Percentiles rank a stretch among this genome's conserved stretches.
Conservation (phyloP, 1,139 yeast genomes). For the Suhomyces terraborum region DNA sequence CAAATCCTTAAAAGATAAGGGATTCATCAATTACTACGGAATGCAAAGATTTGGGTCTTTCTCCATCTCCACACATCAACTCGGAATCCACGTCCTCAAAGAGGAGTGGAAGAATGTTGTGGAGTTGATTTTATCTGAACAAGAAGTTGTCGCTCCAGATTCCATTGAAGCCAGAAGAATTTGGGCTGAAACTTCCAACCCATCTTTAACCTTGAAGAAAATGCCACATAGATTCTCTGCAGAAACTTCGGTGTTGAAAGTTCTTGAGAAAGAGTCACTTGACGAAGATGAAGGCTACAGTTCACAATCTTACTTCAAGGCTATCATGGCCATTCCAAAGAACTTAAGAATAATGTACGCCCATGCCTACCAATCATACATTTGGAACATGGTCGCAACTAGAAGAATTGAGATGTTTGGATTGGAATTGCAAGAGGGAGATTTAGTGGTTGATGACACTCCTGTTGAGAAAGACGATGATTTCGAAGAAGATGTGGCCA, state of each 20-base stretch:
- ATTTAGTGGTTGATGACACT: conserved; percentile 59
- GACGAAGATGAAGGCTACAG: conserved; percentile 50
- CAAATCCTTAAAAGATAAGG: conserved; percentile 59
- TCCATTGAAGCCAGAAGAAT: conserved; percentile 77
- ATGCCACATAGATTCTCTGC: conserved; percentile 93
- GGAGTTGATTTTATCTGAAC: conserved; percentile 78
- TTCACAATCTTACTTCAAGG: conserved; percentile 63
- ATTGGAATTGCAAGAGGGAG: conserved; percentile 72
- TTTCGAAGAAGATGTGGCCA: conserved; percentile 64
- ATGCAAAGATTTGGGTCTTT: conserved; percentile 98
- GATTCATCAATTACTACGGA: conserved; percentile 92
- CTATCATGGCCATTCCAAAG: conserved; percentile 90
- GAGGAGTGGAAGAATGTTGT: conserved; percentile 82
- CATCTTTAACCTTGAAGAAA: conserved; percentile 59
- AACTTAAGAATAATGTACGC: conserved; percentile 92
- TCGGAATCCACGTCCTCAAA: conserved; percentile 72
- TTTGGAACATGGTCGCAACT: conserved; percentile 90
- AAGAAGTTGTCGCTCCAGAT: conserved; percentile 79
- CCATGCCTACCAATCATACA: conserved; percentile 94
- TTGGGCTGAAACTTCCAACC: conserved; percentile 77
- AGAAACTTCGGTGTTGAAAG: conserved; percentile 69
- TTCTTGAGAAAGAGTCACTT: conserved; percentile 50
- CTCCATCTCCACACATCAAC: conserved; percentile 83
- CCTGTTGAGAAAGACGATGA: conserved; percentile 40
- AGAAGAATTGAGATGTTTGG: conserved; percentile 76